Percentiles rank a stretch among this genome's conserved stretches.
Conservation (phyloP, 805 yeast species). For the Lipomyces sp. region DNA sequence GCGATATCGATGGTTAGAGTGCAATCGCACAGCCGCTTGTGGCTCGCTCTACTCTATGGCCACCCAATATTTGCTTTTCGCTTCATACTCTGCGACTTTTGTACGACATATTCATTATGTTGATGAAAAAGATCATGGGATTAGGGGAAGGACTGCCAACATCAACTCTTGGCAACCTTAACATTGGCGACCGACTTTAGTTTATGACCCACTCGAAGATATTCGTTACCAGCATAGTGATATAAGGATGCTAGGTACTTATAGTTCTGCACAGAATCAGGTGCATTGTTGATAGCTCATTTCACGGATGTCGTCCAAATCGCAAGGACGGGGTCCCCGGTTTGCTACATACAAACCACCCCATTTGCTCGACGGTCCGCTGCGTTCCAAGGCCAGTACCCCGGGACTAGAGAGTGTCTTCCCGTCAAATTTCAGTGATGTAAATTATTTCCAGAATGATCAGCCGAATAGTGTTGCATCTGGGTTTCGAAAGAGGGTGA, state of each 20-base stretch:
- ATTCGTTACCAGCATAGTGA: background rate
- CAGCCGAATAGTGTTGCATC: conserved; percentile 2
- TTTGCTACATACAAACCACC: background rate
- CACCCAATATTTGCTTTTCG: no score
- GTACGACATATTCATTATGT: background rate
- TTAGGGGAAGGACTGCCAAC: no score
- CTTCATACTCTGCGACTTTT: background rate
- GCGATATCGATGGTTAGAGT: background rate
- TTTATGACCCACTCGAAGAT: no score
- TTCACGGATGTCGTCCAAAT: background rate
- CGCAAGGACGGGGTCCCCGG: background rate
- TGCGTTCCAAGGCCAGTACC: background rate
- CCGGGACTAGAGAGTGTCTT: background rate
- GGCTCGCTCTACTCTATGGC: no score
- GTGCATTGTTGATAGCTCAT: background rate
- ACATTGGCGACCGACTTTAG: no score
- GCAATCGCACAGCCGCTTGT: background rate
- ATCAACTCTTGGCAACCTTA: no score
- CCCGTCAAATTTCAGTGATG: background rate
- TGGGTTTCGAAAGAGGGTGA: conserved; percentile 4
- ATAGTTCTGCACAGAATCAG: background rate
- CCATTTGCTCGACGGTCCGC: background rate
- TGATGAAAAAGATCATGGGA: no score
- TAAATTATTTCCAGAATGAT: conserved; percentile 1
- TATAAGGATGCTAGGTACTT: background rate